phyloP scores from a whole-genome alignment of 805 yeast species.

The Ogataea degrootiae region DNA sequence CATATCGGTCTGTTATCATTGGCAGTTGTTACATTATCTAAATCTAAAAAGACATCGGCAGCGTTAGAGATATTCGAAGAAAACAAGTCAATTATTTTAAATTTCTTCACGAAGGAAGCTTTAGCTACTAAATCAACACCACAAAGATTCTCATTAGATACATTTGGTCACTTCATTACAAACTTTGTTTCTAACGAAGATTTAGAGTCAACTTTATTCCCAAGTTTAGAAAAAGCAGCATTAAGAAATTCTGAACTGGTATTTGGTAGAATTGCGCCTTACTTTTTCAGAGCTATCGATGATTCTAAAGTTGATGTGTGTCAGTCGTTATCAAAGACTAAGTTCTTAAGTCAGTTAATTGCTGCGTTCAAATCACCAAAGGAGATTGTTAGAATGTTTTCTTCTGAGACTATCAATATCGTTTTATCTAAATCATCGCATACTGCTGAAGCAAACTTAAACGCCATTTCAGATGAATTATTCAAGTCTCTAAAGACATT shows the following conservation, averaged over 20 bases:
- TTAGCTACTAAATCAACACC: conserved; percentile 29
- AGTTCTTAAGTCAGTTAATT: conserved; percentile 47
- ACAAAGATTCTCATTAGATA: conserved; percentile 10
- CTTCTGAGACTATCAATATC: conserved; percentile 33
- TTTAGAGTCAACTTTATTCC: conserved; percentile 24
- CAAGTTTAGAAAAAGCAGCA: conserved; percentile 67
- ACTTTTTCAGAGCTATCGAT: conserved; percentile 36
- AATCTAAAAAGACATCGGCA: not conserved
- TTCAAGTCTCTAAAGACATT: conserved; percentile 52
- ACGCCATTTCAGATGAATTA: conserved; percentile 45
- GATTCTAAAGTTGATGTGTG: conserved; percentile 37
- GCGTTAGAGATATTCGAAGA: conserved; percentile 11
- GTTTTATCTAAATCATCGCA: conserved; percentile 18
- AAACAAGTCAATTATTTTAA: conserved; percentile 14
- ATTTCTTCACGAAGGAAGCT: conserved; percentile 33
- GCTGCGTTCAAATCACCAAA: conserved; percentile 67
- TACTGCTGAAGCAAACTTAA: conserved; percentile 25
- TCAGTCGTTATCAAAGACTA: conserved; percentile 32
- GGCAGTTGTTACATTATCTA: not conserved
- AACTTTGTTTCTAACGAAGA: conserved; percentile 7
- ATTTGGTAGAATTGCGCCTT: conserved; percentile 49
- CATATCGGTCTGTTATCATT: conserved; percentile 20
- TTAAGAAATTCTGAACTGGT: conserved; percentile 75
- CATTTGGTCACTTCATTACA: conserved; percentile 15
- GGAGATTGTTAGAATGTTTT: conserved; percentile 50